Conservation (phyloP, 2,329 filamentous ascomycete species). For the Pseudogymnoascus verrucosus region DNA sequence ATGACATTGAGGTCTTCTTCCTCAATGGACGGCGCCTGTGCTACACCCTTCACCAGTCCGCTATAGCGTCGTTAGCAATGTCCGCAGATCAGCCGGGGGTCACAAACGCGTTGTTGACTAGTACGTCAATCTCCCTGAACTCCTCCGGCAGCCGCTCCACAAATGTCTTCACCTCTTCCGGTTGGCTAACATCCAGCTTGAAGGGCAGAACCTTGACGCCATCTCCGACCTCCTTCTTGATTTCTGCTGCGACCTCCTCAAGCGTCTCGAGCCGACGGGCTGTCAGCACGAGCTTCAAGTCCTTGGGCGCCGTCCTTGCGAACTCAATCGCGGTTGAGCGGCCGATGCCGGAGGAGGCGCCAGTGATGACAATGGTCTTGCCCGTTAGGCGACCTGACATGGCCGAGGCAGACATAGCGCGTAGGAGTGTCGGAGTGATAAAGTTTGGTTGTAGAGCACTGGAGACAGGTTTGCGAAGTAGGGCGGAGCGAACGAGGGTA, state of each 20-base stretch:
- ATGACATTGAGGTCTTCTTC: slow-evolving; percentile 77
- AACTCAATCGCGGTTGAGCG: slow-evolving; percentile 81
- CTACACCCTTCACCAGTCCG: slow-evolving; percentile 82
- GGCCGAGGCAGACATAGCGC: slow-evolving; percentile 55
- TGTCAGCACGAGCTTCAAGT: slow-evolving; percentile 78
- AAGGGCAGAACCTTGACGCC: slow-evolving; percentile 78
- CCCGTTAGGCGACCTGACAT: slow-evolving; percentile 77
- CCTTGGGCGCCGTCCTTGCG: slow-evolving; percentile 70
- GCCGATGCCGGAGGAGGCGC: slow-evolving; percentile 89
- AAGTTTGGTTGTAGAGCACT: neutral
- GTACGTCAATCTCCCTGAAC: slow-evolving; percentile 74
- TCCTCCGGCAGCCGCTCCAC: slow-evolving; percentile 67
- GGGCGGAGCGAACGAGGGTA: neutral
- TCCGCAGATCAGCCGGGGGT: neutral
- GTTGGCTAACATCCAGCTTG: slow-evolving; percentile 78
- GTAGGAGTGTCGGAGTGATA: slow-evolving; percentile 9
- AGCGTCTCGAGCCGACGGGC: slow-evolving; percentile 78
- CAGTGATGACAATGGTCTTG: slow-evolving; percentile 89
- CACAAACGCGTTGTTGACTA: slow-evolving; percentile 92
- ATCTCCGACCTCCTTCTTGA: slow-evolving; percentile 65
- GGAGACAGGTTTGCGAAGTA: neutral
- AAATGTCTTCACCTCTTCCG: slow-evolving; percentile 65
- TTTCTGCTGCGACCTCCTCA: slow-evolving; percentile 67
- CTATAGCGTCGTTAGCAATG: slow-evolving; percentile 34
- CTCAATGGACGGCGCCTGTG: slow-evolving; percentile 73